Percentiles rank a stretch among this genome's conserved stretches.
Conservation (phyloP, 202 grass and related monocot genomes). For the Zizania palustris region DNA sequence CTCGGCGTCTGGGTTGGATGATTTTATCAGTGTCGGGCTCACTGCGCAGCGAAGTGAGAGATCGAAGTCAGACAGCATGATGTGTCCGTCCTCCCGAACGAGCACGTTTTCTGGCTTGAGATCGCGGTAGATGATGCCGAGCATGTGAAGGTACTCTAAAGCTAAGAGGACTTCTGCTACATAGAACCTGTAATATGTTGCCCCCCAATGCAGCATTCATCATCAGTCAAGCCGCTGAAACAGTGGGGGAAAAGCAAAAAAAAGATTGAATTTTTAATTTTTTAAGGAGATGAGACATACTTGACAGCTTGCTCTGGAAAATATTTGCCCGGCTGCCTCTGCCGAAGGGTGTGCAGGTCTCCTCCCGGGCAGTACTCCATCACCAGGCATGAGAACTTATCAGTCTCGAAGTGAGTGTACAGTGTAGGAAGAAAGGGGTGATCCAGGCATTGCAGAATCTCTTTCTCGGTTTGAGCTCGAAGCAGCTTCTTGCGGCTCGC, state of each 20-base stretch:
- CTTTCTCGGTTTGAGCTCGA: constrained; percentile 81
- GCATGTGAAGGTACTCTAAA: constrained; percentile 82
- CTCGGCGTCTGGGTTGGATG: constrained; percentile 54
- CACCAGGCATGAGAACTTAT: constrained; percentile 86
- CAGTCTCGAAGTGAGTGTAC: constrained; percentile 79
- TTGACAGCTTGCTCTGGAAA: constrained; percentile 86
- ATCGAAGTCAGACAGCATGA: constrained; percentile 90
- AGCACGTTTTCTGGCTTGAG: constrained; percentile 88
- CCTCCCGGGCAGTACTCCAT: constrained; percentile 90
- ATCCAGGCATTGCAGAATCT: constrained; percentile 76
- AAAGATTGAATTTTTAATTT: background rate
- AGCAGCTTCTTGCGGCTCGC: constrained; percentile 77
- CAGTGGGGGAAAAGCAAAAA: background rate
- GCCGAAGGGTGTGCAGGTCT: constrained; percentile 73
- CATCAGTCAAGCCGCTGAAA: constrained; percentile 14
- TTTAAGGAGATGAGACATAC: constrained; percentile 47
- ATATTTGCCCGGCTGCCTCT: constrained; percentile 80
- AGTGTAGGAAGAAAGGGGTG: constrained; percentile 84
- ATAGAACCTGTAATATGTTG: constrained; percentile 58
- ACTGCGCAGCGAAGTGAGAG: constrained; percentile 79
- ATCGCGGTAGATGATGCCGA: constrained; percentile 79
- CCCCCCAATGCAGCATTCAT: constrained; percentile 16
- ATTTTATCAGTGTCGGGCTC: constrained; percentile 65
- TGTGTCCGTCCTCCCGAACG: constrained; percentile 78
- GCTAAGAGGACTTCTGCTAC: constrained; percentile 79